Conservation (phyloP, 106 monocot genomes). For the Cymbidium sinense region DNA sequence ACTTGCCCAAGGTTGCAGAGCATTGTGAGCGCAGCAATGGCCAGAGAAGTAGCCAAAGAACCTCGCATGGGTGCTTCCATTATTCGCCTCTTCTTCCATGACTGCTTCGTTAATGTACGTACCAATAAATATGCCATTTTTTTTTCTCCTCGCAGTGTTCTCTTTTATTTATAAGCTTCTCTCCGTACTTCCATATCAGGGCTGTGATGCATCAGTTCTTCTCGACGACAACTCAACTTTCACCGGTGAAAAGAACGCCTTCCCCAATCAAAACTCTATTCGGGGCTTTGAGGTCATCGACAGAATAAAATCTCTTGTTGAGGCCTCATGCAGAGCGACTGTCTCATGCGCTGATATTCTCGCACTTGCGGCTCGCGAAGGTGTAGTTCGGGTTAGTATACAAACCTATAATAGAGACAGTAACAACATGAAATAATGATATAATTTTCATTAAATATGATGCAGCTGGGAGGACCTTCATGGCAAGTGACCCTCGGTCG, state of each 20-base stretch:
- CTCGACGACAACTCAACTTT: not conserved
- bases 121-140: too few species aligned
- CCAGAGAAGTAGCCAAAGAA: conserved; percentile 7
- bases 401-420: too few species aligned
- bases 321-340: not conserved
- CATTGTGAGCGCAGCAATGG: conserved; percentile 22
- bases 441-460: too few species aligned
- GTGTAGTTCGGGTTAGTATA: too few species aligned
- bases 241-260: not conserved
- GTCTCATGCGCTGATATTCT: too few species aligned
- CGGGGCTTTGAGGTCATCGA: not conserved
- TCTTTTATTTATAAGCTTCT: too few species aligned
- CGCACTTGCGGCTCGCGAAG: too few species aligned
- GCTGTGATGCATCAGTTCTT: not conserved
- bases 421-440: too few species aligned
- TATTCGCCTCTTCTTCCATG: conserved; percentile 41
- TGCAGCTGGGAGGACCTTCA: conserved; percentile 5
- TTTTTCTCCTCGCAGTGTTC: too few species aligned
- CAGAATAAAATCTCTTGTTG: not conserved
- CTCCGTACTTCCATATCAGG: too few species aligned
- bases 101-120: conserved; percentile 27
- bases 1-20: conserved; percentile 24
- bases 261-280: not conserved
- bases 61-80: conserved; percentile 34
- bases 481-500: conserved; percentile 10